phyloP scores from a whole-genome alignment of 352 stramenopile species.

The Phytopythium kandeliae region DNA sequence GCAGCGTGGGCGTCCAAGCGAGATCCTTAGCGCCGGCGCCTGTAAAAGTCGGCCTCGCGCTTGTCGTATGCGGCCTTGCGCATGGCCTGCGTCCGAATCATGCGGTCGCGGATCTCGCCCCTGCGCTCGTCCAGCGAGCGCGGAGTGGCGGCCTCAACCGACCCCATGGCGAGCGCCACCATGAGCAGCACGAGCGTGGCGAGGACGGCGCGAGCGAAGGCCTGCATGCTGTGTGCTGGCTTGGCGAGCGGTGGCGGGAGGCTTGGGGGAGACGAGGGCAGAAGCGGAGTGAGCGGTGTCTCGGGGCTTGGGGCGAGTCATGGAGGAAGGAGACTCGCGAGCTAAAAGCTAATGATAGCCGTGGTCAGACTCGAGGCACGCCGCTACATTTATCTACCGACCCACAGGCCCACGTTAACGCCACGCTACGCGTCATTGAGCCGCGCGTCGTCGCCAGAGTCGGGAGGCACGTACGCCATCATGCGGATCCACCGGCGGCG shows the following conservation, averaged over 20 bases:
- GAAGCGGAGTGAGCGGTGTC: not conserved
- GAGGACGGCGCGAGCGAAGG: constrained; percentile 9
- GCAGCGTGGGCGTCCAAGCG: no score
- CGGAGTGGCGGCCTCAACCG: constrained; percentile 1
- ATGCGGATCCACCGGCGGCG: constrained; percentile 82
- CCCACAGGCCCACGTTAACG: no score
- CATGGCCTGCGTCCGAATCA: constrained; percentile 12
- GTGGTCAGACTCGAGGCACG: not conserved
- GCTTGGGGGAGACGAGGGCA: not conserved
- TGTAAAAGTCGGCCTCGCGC: constrained; percentile 19
- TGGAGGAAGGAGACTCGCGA: not conserved
- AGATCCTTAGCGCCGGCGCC: not conserved
- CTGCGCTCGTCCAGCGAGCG: constrained; percentile 15
- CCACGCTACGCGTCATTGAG: not conserved
- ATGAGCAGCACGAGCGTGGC: constrained; percentile 10
- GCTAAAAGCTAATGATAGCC: not conserved
- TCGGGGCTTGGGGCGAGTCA: no score
- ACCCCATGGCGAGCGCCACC: not conserved
- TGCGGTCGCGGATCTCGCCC: constrained; percentile 13
- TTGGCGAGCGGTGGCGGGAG: not conserved
- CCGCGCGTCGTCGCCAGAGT: constrained; percentile 14
- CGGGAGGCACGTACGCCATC: constrained; percentile 71
- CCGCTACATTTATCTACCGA: constrained; percentile 2
- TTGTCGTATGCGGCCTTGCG: constrained; percentile 16
- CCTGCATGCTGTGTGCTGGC: not conserved